These are phyloP conservation scores for Colletotrichum higginsianum DNA, from an alignment of 2,329 filamentous ascomycete species.

Conservation along the genomic window DNA sequence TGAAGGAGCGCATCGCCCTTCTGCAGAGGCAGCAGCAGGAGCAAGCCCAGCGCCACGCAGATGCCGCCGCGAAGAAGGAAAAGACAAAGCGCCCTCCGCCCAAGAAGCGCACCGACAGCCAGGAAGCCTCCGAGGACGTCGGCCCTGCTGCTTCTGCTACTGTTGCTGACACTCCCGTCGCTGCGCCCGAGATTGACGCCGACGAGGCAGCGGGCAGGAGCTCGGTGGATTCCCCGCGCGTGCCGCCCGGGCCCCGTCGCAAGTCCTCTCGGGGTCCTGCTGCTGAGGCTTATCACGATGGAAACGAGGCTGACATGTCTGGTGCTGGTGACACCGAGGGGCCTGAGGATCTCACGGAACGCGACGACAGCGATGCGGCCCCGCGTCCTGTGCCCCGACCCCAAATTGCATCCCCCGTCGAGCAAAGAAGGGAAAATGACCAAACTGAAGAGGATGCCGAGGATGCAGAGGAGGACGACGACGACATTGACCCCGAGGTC, in stretches of 20 bases:
- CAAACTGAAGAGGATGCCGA: slow-evolving; percentile 71
- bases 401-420: slow-evolving; percentile 55
- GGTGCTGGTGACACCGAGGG: slow-evolving; percentile 76
- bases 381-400: slow-evolving; percentile 54
- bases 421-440: slow-evolving; percentile 52
- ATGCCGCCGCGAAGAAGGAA: slow-evolving; percentile 84
- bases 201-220: slow-evolving; percentile 63
- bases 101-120: slow-evolving; percentile 75
- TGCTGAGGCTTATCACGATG: slow-evolving; percentile 66
- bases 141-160: slow-evolving; percentile 43
- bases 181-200: slow-evolving; percentile 51
- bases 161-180: slow-evolving; percentile 33
- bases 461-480: slow-evolving; percentile 76
- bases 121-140: slow-evolving; percentile 51
- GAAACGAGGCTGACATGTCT: slow-evolving; percentile 76
- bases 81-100: slow-evolving; percentile 82
- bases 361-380: slow-evolving; percentile 81
- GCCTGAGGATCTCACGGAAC: slow-evolving; percentile 74
- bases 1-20: slow-evolving; percentile 96
- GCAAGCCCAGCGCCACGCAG: slow-evolving; percentile 85
- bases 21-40: slow-evolving; percentile 95
- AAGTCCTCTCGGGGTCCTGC: slow-evolving; percentile 65
- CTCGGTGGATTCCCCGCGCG: slow-evolving; percentile 64
- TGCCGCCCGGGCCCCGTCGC: slow-evolving; percentile 61
- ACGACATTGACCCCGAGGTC: slow-evolving; percentile 90